Evolutionary conservation across 306 rosid genomes (phyloP), one percentile per base, ranked within the genome.

Genomic region (Vachellia pachyceras): DNA sequence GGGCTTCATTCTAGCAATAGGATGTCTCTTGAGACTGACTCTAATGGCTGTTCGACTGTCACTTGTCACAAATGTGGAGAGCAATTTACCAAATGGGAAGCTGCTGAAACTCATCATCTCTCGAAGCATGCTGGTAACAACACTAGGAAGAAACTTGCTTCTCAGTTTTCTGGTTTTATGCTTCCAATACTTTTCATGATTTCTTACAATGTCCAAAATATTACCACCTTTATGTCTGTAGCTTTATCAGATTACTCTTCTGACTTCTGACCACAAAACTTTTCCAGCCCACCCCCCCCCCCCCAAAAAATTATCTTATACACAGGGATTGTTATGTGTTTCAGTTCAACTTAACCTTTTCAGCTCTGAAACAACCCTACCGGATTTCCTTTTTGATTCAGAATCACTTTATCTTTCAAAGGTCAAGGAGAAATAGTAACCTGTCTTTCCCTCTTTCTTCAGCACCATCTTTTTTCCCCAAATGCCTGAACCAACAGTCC

Each of bases 11-110:
- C 91, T 18, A 88, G 93, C 81, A 83, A 45, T 40, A 87, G 97
- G 80, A 49, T 84, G 55, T 82, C 87, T 15, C 88, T 89, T 65
- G 93, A 87, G 29, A 72, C 81, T 18, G 90, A 92, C n/a, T 75
- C 89, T 8, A 85, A 86, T 77, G 92, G 90, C 29, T 79, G 88
- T 71, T 86, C 84, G 10, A 58, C 84, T 23, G 79, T 90, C 25
- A 87, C 90, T 80, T 94, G 98, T 46, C 97, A 91, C 86, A 94
- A 94, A 85, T 94, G 98, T 80, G 98, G 98, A 37, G 98, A 90
- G 77, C 92, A 90, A 72, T 94, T 94, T 40, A 84, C 39, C 83
- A 94, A 89, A 79, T 91, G 96, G 97, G 98, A 94, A 42, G 94
- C 92, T 84, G 98, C 97, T 75, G 98, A 91, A 84, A 77, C 94